These are phyloP conservation scores for Taphrina confusa DNA, from an alignment of 1,139 yeast species.

Conservation along the genomic window DNA sequence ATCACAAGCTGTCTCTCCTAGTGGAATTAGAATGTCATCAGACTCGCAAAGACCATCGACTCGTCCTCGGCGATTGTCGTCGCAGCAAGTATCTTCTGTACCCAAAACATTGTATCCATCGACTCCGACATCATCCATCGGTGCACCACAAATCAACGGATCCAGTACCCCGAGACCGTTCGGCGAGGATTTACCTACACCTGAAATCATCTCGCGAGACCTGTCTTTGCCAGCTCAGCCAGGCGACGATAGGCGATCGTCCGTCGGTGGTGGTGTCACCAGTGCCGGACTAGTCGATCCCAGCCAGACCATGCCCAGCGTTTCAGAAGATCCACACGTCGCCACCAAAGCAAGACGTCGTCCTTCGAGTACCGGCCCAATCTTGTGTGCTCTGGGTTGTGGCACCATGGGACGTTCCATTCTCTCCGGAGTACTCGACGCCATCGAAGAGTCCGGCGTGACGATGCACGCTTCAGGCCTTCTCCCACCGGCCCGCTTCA, in stretches of 20 bases:
- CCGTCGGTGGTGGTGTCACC: conserved; percentile 15
- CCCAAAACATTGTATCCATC: background rate
- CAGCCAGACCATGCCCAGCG: background rate
- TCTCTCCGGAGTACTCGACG: conserved; percentile 68
- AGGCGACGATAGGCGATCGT: background rate
- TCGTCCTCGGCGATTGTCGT: background rate
- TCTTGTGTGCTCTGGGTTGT: conserved; percentile 81
- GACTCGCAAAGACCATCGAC: conserved; percentile 7
- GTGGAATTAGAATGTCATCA: background rate
- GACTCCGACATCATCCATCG: background rate
- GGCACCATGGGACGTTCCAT: conserved; percentile 99
- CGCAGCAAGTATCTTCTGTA: background rate
- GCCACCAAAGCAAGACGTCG: conserved; percentile 2
- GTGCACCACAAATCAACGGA: conserved; percentile 32
- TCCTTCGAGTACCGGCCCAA: conserved; percentile 42
- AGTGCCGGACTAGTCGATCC: conserved; percentile 20
- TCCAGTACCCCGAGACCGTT: conserved; percentile 24
- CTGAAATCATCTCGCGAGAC: conserved; percentile 26
- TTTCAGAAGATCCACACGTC: background rate
- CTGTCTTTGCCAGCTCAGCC: background rate
- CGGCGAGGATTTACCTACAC: conserved; percentile 31
- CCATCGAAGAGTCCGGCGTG: conserved; percentile 46
- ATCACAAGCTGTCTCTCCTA: background rate
- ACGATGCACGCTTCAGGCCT: conserved; percentile 41
- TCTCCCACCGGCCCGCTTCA: conserved; percentile 69